phyloP scores from a whole-genome alignment of 305 asterid species.

The Galium porrigens region DNA sequence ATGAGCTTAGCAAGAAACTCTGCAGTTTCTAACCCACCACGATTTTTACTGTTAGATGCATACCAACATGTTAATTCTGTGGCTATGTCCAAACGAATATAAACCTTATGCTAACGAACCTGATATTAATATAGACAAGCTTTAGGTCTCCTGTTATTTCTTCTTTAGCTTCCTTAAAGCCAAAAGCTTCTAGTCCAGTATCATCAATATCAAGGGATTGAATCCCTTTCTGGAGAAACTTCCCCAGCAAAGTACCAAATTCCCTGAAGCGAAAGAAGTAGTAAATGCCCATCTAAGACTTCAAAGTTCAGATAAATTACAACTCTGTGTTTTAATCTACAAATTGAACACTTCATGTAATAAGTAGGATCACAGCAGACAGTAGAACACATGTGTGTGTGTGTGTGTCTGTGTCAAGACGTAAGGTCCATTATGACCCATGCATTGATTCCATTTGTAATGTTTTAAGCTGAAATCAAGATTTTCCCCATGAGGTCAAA shows the following conservation, averaged over 20 bases:
- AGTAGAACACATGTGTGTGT: neutral
- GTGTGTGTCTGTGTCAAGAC: neutral
- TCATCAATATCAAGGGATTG: conserved; percentile 49
- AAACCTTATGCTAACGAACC: conserved; percentile 27
- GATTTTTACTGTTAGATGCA: conserved; percentile 48
- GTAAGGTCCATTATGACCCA: neutral
- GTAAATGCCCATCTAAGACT: neutral
- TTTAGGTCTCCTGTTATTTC: conserved; percentile 32
- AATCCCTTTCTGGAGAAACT: conserved; percentile 47
- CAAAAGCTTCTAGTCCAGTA: conserved; percentile 56
- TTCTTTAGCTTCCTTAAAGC: conserved; percentile 39
- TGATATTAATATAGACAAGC: conserved; percentile 54
- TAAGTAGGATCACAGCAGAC: neutral
- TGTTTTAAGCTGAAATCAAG: neutral
- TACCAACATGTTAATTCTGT: conserved; percentile 10
- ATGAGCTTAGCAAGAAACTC: conserved; percentile 47
- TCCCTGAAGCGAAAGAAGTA: conserved; percentile 31
- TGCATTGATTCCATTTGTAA: neutral
- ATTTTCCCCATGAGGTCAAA: neutral
- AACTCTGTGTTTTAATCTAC: neutral
- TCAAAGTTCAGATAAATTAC: too few species aligned
- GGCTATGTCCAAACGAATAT: conserved; percentile 3
- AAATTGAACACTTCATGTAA: neutral
- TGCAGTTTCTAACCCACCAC: conserved; percentile 73
- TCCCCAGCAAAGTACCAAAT: conserved; percentile 50